Evolutionary conservation across 2,329 filamentous ascomycete species (phyloP).

Genomic region (Cercospora nicotianae): DNA sequence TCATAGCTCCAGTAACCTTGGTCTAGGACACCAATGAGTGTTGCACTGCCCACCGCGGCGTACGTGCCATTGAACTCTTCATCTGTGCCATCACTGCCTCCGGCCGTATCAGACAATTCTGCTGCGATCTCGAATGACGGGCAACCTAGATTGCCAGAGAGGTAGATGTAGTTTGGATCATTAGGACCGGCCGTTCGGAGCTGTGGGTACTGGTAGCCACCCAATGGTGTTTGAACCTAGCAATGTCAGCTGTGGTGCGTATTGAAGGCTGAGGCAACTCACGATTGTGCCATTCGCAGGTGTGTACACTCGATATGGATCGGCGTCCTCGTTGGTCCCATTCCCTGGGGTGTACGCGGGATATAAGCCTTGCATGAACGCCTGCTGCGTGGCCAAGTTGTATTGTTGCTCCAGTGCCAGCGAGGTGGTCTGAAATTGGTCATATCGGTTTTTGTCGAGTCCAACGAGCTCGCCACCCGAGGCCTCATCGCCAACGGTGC

Average conservation of each 20-base stretch:
- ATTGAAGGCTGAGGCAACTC: background rate
- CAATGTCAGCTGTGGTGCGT: background rate
- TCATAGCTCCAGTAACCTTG: constrained; percentile 47
- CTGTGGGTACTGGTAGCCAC: constrained; percentile 59
- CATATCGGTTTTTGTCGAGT: constrained; percentile 45
- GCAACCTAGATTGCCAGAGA: constrained; percentile 46
- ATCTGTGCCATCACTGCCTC: constrained; percentile 24
- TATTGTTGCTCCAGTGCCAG: constrained; percentile 51
- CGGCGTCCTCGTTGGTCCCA: constrained; percentile 34
- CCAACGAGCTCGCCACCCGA: constrained; percentile 44
- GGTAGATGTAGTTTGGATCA: constrained; percentile 54
- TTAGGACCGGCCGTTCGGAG: constrained; percentile 47
- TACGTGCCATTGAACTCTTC: constrained; percentile 51
- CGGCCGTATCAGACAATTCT: constrained; percentile 45
- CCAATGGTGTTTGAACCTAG: constrained; percentile 49
- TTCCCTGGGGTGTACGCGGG: constrained; percentile 47
- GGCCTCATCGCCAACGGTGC: constrained; percentile 21
- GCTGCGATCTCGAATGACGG: constrained; percentile 37
- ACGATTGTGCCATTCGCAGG: constrained; percentile 50
- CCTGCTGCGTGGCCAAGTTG: constrained; percentile 55
- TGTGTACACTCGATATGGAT: constrained; percentile 41
- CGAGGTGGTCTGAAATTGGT: constrained; percentile 51
- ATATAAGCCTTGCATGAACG: constrained; percentile 63
- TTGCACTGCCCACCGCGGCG: constrained; percentile 43
- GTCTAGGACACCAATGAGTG: constrained; percentile 47